Evolutionary conservation across 2,329 filamentous ascomycete genomes (phyloP).

Genomic region (Colletotrichum noveboracense): DNA sequence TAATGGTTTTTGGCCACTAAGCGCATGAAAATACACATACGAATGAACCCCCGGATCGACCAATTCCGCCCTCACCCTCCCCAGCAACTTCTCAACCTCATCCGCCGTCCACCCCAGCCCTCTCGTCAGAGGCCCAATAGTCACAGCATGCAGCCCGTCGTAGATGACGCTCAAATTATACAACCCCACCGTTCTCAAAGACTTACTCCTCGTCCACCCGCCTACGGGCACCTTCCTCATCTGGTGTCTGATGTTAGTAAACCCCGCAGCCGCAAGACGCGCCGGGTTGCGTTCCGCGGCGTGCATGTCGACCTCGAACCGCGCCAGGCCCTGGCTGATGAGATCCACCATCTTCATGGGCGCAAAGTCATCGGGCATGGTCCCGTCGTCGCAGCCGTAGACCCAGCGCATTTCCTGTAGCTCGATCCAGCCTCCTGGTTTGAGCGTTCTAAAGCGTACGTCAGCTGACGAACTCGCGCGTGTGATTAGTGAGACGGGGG

Average conservation of each 20-base stretch:
- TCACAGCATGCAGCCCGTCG: slow-evolving; percentile 49
- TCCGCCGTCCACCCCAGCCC: slow-evolving; percentile 44
- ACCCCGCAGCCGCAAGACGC: slow-evolving; percentile 53
- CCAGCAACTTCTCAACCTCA: slow-evolving; percentile 48
- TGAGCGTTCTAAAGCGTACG: slow-evolving; percentile 48
- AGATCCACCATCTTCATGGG: not conserved
- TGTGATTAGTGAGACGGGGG: slow-evolving; percentile 49
- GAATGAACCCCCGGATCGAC: not conserved
- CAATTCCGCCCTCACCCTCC: not conserved
- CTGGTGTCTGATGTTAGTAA: slow-evolving; percentile 57
- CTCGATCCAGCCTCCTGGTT: slow-evolving; percentile 60
- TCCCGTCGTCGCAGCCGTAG: slow-evolving; percentile 51
- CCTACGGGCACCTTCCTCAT: slow-evolving; percentile 60
- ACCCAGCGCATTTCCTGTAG: slow-evolving; percentile 51
- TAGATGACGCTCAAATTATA: slow-evolving; percentile 45
- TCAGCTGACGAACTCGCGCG: slow-evolving; percentile 40
- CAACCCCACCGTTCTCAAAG: slow-evolving; percentile 46
- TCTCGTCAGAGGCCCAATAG: slow-evolving; percentile 44
- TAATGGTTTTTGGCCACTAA: not conserved
- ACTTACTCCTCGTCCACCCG: slow-evolving; percentile 54
- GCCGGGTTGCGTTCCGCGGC: slow-evolving; percentile 39
- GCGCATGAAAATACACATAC: slow-evolving; percentile 5
- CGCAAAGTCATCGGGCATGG: slow-evolving; percentile 41
- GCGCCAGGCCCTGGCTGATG: slow-evolving; percentile 27
- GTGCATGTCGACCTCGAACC: slow-evolving; percentile 45